A percentile compares a stretch with the other conserved stretches of the same genome.
phyloP scores from a whole-genome alignment of 176 grass and related monocot genomes.

The Pharus latifolius region DNA sequence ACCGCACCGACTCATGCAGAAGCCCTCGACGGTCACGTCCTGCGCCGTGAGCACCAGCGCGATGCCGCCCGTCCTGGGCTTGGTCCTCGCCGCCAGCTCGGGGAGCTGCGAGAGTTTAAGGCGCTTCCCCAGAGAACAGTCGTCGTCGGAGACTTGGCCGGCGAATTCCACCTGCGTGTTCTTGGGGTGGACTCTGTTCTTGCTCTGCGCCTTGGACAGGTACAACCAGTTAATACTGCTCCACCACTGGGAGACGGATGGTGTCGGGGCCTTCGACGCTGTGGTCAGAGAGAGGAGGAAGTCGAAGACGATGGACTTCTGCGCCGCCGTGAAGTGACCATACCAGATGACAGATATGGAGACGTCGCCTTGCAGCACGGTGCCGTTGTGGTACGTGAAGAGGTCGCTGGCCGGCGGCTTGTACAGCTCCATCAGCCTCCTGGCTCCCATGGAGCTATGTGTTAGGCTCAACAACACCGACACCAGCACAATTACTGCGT shows the following conservation, averaged over 20 bases:
- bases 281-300: conserved; percentile 61
- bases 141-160: conserved; percentile 31
- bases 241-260: conserved; percentile 76
- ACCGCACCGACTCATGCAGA: conserved; percentile 80
- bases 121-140: conserved; percentile 38
- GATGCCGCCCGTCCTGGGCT: conserved; percentile 20
- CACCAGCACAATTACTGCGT: not conserved
- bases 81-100: conserved; percentile 22
- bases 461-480: conserved; percentile 7
- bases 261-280: conserved; percentile 7
- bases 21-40: conserved; percentile 68
- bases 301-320: conserved; percentile 69
- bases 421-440: conserved; percentile 43
- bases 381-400: conserved; percentile 64
- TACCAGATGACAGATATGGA: conserved; percentile 64
- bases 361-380: conserved; percentile 54
- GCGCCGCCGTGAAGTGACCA: conserved; percentile 40
- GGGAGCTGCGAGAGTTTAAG: conserved; percentile 48
- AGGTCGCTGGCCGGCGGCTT: conserved; percentile 15
- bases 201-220: conserved; percentile 34
- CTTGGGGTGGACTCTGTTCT: not conserved
- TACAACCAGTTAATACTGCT: conserved; percentile 51
- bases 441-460: conserved; percentile 10
- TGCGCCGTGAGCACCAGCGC: conserved; percentile 59
- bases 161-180: conserved; percentile 28